Evolutionary conservation across 768 basidiomycete species (phyloP), one percentile per base, ranked within the genome.

Genomic region (Podaxis mareebaensis): DNA sequence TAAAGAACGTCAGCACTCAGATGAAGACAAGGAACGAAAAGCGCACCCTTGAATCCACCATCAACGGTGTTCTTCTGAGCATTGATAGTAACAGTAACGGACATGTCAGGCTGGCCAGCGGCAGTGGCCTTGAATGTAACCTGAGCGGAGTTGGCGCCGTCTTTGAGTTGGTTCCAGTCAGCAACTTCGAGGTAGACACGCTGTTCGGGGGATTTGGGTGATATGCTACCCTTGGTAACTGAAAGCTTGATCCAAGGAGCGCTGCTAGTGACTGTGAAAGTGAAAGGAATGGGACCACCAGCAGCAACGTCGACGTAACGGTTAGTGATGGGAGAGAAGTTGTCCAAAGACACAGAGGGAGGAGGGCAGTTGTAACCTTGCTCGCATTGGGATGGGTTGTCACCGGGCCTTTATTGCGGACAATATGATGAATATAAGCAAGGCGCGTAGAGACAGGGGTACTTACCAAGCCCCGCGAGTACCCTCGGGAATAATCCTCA

Each of bases 401-500:
- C 89, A 40, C 89, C 88, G 0, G 89, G 89, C 86, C 85, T 87
- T 58, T 40, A 26, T 55, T 40, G 17, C 8, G 8, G 30, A 24
- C 12, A 39, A 40, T 4, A 26, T 2, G 60, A 30, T 44, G 13
- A 30, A 17, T 46, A 11, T 58, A 38, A 22, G 36, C 22, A n/a
- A 28, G 17, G 8, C 52, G 36, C 13, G 20, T 7, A 48, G 22
- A 52, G 15, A 39, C 55, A 60, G 10, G 36, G 44, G 3, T 42
- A 53, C 75, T 48, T 64, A 84, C 87, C 87, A 91, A 44, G 86
- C 84, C 17, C 85, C 88, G 1, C 77, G 69, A 17, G 80, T 84
- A 11, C 85, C 83, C 77, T 91, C 89, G 1, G 84, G 81, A 2
- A 80, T 79, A 59, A 89, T 81, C 44, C 88, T 74, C 85, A 91